Evolutionary conservation across 2,329 filamentous ascomycete species (phyloP).

Genomic region (Neofusicoccum cordaticola): DNA sequence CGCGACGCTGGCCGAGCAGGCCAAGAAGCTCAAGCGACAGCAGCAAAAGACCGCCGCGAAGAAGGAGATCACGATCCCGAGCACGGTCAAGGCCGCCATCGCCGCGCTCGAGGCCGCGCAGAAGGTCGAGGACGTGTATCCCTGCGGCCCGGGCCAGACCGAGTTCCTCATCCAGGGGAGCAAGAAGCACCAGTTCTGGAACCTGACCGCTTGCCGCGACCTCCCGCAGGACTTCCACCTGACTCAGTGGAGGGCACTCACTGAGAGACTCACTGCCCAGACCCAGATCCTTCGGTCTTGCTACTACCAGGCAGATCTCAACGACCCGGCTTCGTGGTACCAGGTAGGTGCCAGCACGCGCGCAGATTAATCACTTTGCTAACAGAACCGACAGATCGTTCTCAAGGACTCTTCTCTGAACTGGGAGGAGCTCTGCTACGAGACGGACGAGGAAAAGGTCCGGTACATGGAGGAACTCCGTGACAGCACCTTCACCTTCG

Average conservation of each 20-base stretch:
- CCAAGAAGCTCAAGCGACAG: too few species aligned
- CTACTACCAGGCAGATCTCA: too few species aligned
- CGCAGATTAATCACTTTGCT: too few species aligned
- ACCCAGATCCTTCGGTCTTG: too few species aligned
- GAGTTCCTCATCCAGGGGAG: constrained; percentile 22
- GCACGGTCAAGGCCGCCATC: too few species aligned
- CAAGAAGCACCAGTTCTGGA: constrained; percentile 20
- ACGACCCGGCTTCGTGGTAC: constrained; percentile 5
- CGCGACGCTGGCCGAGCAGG: neutral
- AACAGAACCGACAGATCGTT: too few species aligned
- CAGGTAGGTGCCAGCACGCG: too few species aligned
- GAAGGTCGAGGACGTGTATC: constrained; percentile 17
- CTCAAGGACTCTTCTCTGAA: neutral
- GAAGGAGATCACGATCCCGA: too few species aligned
- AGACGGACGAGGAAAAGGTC: constrained; percentile 17
- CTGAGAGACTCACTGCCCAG: too few species aligned
- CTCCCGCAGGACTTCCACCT: constrained; percentile 1
- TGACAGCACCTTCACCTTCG: constrained; percentile 29
- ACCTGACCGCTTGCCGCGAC: constrained; percentile 13
- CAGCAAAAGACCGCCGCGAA: constrained; percentile 24
- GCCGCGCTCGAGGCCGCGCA: too few species aligned
- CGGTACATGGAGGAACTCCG: constrained; percentile 23
- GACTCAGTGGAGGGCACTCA: too few species aligned
- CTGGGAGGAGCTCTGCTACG: neutral
- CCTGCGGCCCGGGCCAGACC: constrained; percentile 20